Percentiles rank a stretch among this genome's conserved stretches.
Evolutionary conservation across 2,329 filamentous ascomycete genomes (phyloP).

Genomic region (Sclerotinia spermophila): DNA sequence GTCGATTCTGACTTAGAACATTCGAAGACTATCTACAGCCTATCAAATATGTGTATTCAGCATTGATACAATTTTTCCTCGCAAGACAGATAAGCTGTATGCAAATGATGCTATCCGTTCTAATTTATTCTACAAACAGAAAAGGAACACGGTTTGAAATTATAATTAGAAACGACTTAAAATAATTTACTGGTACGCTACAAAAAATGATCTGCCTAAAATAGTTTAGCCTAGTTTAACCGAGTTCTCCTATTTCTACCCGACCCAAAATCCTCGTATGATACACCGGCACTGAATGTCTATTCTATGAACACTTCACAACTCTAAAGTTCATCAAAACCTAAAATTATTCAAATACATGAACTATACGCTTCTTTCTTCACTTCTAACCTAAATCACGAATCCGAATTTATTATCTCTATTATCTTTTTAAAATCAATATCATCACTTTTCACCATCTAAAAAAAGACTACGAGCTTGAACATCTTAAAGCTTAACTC

Average conservation of each 20-base stretch:
- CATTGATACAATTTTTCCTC: not conserved
- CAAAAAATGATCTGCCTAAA: not conserved
- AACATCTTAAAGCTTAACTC: not conserved
- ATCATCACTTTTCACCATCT: not conserved
- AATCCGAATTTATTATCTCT: not conserved
- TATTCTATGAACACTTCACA: not conserved
- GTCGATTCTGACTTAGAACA: not conserved
- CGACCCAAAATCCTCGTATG: not conserved
- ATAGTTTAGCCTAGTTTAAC: not conserved
- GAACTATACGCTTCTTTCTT: not conserved
- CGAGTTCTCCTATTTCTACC: not conserved
- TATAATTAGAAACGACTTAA: not conserved
- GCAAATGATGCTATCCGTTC: not conserved
- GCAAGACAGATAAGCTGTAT: not conserved
- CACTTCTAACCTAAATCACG: not conserved
- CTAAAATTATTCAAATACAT: not conserved
- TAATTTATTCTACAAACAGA: not conserved
- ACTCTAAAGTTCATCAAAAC: not conserved
- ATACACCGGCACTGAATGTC: not conserved
- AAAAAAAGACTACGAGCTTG: not conserved
- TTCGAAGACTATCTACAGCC: not conserved
- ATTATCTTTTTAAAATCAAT: not conserved
- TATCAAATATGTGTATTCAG: not conserved
- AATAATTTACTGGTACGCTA: not conserved
- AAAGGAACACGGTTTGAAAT: accelerated